Evolutionary conservation across 306 rosid genomes (phyloP).

Genomic region (Cucurbita maxima): DNA sequence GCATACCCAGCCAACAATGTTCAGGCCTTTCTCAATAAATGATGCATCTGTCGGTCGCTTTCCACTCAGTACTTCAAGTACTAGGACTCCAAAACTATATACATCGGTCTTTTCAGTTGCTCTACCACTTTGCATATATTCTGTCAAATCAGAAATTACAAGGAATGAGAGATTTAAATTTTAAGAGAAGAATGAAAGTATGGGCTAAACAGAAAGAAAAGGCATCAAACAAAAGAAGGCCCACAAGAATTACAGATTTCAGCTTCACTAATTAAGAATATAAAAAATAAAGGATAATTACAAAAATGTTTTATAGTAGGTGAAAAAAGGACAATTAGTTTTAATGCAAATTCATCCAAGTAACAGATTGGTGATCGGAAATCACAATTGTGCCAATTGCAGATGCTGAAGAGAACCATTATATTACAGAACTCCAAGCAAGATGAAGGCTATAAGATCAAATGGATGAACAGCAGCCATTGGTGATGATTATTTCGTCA

Average conservation of each 20-base stretch:
- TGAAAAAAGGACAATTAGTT: background rate
- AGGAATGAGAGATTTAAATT: background rate
- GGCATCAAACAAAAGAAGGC: background rate
- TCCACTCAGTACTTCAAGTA: constrained; percentile 88
- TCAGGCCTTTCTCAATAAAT: constrained; percentile 88
- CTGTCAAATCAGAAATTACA: constrained; percentile 25
- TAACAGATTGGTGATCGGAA: background rate
- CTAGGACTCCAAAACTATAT: constrained; percentile 87
- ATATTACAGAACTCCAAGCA: background rate
- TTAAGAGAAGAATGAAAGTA: background rate
- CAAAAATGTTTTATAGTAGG: background rate
- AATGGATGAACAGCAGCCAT: background rate
- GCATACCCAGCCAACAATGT: constrained; percentile 97
- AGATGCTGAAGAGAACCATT: background rate
- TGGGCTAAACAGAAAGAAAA: background rate
- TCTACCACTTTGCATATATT: constrained; percentile 98
- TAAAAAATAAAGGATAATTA: background rate
- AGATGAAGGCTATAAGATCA: background rate
- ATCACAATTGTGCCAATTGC: background rate
- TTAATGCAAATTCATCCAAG: background rate
- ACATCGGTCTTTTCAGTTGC: constrained; percentile 95
- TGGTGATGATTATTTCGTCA: background rate
- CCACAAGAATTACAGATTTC: background rate
- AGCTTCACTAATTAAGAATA: background rate
- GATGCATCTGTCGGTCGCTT: constrained; percentile 96